Base-by-base conservation (phyloP, 768 basidiomycete species). In the Lactarius hengduanensis region DNA sequence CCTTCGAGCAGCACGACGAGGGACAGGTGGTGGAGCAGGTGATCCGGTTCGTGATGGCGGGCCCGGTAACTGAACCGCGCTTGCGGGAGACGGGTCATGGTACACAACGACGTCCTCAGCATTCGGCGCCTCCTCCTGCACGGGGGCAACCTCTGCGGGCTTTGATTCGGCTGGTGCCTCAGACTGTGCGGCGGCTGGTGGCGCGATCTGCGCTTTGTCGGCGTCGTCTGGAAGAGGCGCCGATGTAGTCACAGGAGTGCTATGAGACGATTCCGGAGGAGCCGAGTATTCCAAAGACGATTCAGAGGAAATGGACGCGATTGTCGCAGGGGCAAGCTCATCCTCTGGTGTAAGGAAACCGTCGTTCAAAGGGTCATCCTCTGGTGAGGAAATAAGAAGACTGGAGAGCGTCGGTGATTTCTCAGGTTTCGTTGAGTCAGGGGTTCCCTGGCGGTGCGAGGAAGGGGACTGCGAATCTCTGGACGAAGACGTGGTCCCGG, bases 1-100 rank as follows among this genome's bases (percentile, higher is more conserved):
- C 15, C 81, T 71, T 26, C 89, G 80, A 1, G 82, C 84, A 0
- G 89, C 89, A 55, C 89, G 79, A 50, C 86, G 80, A 0, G 89
- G 89, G 28, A 91, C 74, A 2, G 89, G 89, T 0, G 89, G 89
- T 7, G 78, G 77, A 3, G 73, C 77, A 57, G 83, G 81, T 4
- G 81, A 80, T 15, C 72, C 72, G 4, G 71, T 61, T 40, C 67
- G 62, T n/a, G 67, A 61, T 41, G 28, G 73, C 22, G 47, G 71
- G 63, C 43, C 47, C 4, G 50, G 60, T 63, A 70, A 58, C 40
- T 41, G 65, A 30, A 6, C 54, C 41, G 58, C 18, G n/a, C 20
- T 30, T 20, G 26, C 34, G 10, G 38, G 15, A 40, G 64, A 59
- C 13, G 66, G 45, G 11, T 50, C 55, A n/a, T 36, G 59, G 38